Percentiles rank a stretch among this genome's conserved stretches.
Evolutionary conservation across 805 yeast species (phyloP).

Genomic region (Lipomyces oligophaga): DNA sequence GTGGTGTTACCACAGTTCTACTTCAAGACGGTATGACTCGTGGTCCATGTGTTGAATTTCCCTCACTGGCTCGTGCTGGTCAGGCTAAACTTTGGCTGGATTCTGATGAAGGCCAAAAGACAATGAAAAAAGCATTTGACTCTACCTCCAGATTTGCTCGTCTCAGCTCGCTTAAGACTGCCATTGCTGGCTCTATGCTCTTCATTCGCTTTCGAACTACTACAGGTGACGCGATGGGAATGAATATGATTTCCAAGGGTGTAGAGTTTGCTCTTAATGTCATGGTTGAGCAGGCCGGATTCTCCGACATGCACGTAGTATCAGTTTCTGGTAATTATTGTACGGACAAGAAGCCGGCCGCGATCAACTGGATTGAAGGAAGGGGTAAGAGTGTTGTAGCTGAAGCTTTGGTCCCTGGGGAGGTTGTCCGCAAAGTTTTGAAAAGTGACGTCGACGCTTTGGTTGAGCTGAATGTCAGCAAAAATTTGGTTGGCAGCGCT

Average conservation of each 20-base stretch:
- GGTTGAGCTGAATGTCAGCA: constrained; percentile 81
- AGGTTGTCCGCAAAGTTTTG: constrained; percentile 72
- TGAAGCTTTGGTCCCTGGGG: constrained; percentile 83
- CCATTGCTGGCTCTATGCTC: constrained; percentile 86
- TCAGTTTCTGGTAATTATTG: constrained; percentile 97
- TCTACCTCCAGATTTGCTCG: constrained; percentile 97
- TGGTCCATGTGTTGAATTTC: constrained; percentile 95
- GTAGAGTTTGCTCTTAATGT: constrained; percentile 80
- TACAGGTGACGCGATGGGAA: constrained; percentile 99
- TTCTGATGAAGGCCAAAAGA: constrained; percentile 85
- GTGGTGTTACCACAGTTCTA: constrained; percentile 88
- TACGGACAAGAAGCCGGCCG: constrained; percentile 96
- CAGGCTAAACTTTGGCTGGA: constrained; percentile 94
- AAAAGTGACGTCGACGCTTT: constrained; percentile 90
- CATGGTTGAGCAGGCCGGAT: constrained; percentile 86
- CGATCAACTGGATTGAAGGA: constrained; percentile 98
- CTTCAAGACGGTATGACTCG: constrained; percentile 98
- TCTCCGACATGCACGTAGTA: constrained; percentile 88
- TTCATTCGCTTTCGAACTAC: constrained; percentile 95
- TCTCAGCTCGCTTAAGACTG: constrained; percentile 83
- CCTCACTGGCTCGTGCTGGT: constrained; percentile 80
- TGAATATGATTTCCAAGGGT: constrained; percentile 99
- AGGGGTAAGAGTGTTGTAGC: constrained; percentile 98
- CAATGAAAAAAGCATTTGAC: constrained; percentile 83
- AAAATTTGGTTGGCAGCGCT: constrained; percentile 93